Conservation (phyloP, 352 stramenopile genomes). For the Pseudoperonospora humuli region DNA sequence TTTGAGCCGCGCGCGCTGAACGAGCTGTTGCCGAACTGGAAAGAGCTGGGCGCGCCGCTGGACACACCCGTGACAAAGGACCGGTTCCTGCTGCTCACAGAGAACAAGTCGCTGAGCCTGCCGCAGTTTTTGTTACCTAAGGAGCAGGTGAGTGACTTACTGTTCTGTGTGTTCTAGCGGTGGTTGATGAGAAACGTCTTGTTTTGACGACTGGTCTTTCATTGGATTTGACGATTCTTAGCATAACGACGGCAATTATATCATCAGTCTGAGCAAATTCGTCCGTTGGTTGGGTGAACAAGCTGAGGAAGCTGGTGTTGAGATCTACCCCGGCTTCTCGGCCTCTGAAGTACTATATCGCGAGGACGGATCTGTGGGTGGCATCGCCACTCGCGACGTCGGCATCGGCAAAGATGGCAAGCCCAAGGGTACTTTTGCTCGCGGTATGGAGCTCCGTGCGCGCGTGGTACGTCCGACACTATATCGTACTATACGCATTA, state of each 20-base stretch:
- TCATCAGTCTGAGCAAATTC: constrained; percentile 96
- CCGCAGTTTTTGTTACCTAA: constrained; percentile 90
- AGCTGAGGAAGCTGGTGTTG: constrained; percentile 96
- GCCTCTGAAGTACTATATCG: constrained; percentile 89
- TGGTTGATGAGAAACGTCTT: background rate
- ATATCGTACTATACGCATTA: background rate
- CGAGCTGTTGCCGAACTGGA: constrained; percentile 95
- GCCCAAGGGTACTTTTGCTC: constrained; percentile 94
- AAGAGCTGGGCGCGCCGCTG: constrained; percentile 83
- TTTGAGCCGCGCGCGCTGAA: constrained; percentile 96
- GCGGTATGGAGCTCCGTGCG: constrained; percentile 95
- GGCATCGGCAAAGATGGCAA: constrained; percentile 95
- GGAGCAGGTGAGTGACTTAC: constrained; percentile 61
- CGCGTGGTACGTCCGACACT: constrained; percentile 40
- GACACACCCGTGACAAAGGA: constrained; percentile 93
- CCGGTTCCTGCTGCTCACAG: constrained; percentile 89
- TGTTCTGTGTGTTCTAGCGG: background rate
- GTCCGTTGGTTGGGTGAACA: constrained; percentile 94
- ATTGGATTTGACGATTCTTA: constrained; percentile 26
- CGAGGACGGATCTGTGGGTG: constrained; percentile 77
- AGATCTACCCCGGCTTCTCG: constrained; percentile 99
- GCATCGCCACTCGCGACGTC: constrained; percentile 98
- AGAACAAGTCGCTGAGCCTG: constrained; percentile 81
- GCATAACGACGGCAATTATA: constrained; percentile 99
- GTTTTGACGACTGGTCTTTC: constrained; percentile 1